A percentile compares a stretch with the other conserved stretches of the same genome.
phyloP scores from a whole-genome alignment of 225 moss, liverwort and hornwort species.

The Marchantia paleacea region DNA sequence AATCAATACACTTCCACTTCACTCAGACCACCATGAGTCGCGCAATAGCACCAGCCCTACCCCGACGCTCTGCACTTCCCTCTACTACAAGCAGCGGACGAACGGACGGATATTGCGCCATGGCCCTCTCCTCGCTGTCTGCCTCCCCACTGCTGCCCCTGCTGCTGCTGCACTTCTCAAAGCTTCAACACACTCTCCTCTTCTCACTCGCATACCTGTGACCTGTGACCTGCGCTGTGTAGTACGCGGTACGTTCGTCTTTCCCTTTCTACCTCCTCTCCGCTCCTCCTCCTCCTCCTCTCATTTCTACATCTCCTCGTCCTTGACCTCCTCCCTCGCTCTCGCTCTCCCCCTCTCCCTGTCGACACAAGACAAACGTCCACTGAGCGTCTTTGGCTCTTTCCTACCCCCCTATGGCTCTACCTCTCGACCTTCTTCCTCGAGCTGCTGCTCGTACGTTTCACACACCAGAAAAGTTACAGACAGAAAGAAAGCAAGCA shows the following conservation, averaged over 20 bases:
- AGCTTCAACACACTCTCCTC: background rate
- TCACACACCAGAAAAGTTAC: background rate
- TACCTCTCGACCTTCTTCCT: background rate
- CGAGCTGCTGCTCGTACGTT: background rate
- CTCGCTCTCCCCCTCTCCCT: too few relatives aligned
- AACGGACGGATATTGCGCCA: conserved; percentile 6
- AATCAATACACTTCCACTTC: background rate
- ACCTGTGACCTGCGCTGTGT: background rate
- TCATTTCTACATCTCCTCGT: background rate
- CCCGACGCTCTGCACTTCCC: background rate
- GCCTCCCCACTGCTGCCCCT: background rate
- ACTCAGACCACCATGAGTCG: background rate
- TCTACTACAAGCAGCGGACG: background rate
- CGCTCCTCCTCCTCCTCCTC: background rate
- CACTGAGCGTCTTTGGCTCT: background rate
- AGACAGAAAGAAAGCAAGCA: background rate
- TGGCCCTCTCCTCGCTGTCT: conserved; percentile 3
- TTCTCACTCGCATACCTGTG: background rate
- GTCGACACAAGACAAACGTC: conserved; percentile 6
- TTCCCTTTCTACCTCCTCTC: background rate
- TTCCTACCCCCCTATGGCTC: too few relatives aligned
- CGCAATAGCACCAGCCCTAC: conserved; percentile 6
- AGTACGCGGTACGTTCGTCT: background rate
- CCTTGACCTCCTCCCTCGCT: background rate
- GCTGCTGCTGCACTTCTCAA: background rate